phyloP scores from a whole-genome alignment of 1,284 basidiomycete species.

The Microbotryum saponariae region DNA sequence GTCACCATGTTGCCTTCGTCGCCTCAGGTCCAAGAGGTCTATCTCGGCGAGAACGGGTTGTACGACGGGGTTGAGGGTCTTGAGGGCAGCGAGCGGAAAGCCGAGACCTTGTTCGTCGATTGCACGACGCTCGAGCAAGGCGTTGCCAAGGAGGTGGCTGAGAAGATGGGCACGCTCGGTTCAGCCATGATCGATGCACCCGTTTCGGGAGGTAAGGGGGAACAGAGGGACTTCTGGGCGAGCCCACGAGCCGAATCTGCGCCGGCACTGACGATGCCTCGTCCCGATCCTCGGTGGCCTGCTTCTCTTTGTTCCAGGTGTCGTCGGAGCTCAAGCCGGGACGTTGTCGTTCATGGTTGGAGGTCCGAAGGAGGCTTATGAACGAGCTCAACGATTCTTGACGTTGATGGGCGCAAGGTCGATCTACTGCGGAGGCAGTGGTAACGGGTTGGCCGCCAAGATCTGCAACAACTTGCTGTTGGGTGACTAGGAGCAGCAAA shows the following conservation, averaged over 20 bases:
- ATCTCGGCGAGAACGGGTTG: slow-evolving; percentile 38
- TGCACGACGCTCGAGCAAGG: slow-evolving; percentile 77
- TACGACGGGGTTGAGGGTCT: slow-evolving; percentile 22
- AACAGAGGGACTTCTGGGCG: slow-evolving; percentile 1
- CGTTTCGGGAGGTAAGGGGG: slow-evolving; percentile 67
- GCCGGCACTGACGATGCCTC: not conserved
- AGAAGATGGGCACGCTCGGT: slow-evolving; percentile 50
- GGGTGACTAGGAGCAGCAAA: slow-evolving; percentile 5
- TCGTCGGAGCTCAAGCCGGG: slow-evolving; percentile 71
- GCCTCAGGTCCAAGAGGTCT: slow-evolving; percentile 44
- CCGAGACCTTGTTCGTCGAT: slow-evolving; percentile 64
- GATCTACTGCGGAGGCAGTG: slow-evolving; percentile 73
- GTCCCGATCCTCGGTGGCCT: not conserved
- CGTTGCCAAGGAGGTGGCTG: slow-evolving; percentile 59
- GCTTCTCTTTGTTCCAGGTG: slow-evolving; percentile 47
- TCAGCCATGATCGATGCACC: slow-evolving; percentile 80
- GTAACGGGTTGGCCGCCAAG: slow-evolving; percentile 76
- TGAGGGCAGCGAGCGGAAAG: slow-evolving; percentile 5
- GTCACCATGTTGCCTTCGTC: slow-evolving; percentile 48
- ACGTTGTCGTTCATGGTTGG: slow-evolving; percentile 87
- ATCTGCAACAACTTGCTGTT: slow-evolving; percentile 64
- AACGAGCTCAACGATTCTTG: slow-evolving; percentile 52
- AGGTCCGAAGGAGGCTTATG: slow-evolving; percentile 54
- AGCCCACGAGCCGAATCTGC: too few species aligned
- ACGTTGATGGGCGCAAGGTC: slow-evolving; percentile 65